A percentile compares a stretch with the other conserved stretches of the same genome.
Conservation (phyloP, 768 basidiomycete species). For the Suillus placidus region DNA sequence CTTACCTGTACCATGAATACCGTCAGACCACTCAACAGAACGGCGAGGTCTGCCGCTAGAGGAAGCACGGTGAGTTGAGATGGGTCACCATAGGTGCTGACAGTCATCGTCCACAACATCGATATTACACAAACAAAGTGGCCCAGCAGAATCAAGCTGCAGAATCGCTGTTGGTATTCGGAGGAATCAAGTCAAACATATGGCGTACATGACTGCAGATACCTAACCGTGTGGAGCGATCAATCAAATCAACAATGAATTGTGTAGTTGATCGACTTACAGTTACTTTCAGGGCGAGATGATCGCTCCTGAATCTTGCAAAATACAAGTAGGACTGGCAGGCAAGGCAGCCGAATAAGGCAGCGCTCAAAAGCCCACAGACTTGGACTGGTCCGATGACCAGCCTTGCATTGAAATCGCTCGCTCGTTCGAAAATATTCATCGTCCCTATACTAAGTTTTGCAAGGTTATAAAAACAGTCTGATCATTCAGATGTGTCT, state of each 20-base stretch:
- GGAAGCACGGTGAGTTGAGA: constrained; percentile 6
- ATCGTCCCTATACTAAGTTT: not conserved
- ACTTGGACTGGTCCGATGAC: constrained; percentile 18
- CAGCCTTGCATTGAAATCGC: not conserved
- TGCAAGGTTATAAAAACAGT: not conserved
- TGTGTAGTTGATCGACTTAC: not conserved
- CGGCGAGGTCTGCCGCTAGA: not conserved
- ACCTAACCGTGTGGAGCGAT: constrained; percentile 4
- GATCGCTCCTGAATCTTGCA: constrained; percentile 11
- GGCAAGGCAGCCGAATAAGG: constrained; percentile 18
- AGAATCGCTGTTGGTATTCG: not conserved
- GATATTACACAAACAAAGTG: constrained; percentile 1
- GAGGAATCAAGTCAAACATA: not conserved
- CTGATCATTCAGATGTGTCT: not conserved
- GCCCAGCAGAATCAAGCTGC: constrained; percentile 6
- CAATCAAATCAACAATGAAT: not conserved
- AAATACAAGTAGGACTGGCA: constrained; percentile 20
- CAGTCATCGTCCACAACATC: constrained; percentile 9
- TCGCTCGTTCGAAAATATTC: not conserved
- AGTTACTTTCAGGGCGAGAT: constrained; percentile 9
- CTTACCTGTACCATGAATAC: constrained; percentile 5
- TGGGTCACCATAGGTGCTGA: constrained; percentile 9
- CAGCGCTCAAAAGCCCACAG: constrained; percentile 11
- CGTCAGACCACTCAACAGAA: not conserved
- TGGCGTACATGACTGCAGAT: constrained; percentile 1